Evolutionary conservation across 1,284 basidiomycete species (phyloP).

Genomic region (Trametes versicolor): DNA sequence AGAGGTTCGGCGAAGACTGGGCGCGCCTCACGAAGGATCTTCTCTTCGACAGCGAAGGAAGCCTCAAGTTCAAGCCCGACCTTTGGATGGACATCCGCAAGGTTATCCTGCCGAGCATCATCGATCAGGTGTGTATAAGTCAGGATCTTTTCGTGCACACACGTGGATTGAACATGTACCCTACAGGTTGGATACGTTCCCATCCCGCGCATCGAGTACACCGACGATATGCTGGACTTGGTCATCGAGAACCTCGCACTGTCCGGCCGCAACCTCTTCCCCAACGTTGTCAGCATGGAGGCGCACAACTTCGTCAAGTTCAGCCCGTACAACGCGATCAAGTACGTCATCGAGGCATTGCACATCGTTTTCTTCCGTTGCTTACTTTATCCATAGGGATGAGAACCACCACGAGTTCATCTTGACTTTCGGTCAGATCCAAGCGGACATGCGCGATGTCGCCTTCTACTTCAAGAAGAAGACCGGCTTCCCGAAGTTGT

Average conservation of each 20-base stretch:
- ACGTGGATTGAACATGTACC: not conserved
- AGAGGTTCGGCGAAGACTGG: slow-evolving; percentile 85
- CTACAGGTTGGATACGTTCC: slow-evolving; percentile 88
- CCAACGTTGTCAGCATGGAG: slow-evolving; percentile 84
- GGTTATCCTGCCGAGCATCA: slow-evolving; percentile 85
- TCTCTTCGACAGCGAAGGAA: slow-evolving; percentile 66
- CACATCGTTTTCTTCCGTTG: slow-evolving; percentile 23
- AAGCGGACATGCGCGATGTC: slow-evolving; percentile 94
- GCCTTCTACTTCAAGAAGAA: slow-evolving; percentile 89
- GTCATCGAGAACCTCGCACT: slow-evolving; percentile 95
- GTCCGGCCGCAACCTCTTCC: slow-evolving; percentile 85
- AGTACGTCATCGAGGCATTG: slow-evolving; percentile 41
- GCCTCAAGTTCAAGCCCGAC: slow-evolving; percentile 88
- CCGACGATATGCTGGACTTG: slow-evolving; percentile 83
- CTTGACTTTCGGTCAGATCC: slow-evolving; percentile 85
- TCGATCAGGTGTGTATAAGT: slow-evolving; percentile 70
- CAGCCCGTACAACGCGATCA: slow-evolving; percentile 70
- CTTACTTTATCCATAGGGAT: slow-evolving; percentile 50
- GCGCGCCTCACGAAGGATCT: slow-evolving; percentile 86
- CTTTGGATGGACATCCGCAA: slow-evolving; percentile 90
- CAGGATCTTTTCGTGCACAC: too few species aligned
- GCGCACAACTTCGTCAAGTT: slow-evolving; percentile 89
- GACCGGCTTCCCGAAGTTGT: slow-evolving; percentile 81
- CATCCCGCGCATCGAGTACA: slow-evolving; percentile 92
- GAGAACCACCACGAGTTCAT: slow-evolving; percentile 75